Conservation (phyloP, 805 yeast genomes). For the Monosporozyma aquatica region DNA sequence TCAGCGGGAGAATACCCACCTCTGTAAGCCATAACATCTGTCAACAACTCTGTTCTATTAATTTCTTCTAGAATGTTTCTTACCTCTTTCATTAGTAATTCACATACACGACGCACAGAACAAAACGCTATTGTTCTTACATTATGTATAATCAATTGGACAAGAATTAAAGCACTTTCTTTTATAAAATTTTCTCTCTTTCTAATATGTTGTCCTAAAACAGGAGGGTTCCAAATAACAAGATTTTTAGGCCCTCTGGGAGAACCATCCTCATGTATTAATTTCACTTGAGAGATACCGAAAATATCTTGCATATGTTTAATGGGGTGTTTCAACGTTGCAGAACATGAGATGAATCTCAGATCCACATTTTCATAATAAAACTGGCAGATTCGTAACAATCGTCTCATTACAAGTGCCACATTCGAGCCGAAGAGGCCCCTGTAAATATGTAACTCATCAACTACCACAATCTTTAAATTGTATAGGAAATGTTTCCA, state of each 20-base stretch:
- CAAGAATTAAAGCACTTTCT: slow-evolving; percentile 68
- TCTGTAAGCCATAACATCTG: slow-evolving; percentile 83
- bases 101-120: slow-evolving; percentile 78
- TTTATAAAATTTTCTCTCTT: slow-evolving; percentile 63
- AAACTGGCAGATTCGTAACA: slow-evolving; percentile 45
- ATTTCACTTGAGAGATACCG: slow-evolving; percentile 51
- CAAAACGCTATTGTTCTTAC: slow-evolving; percentile 86
- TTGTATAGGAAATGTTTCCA: slow-evolving; percentile 66
- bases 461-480: slow-evolving; percentile 67
- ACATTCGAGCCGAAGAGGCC: slow-evolving; percentile 94
- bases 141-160: slow-evolving; percentile 51
- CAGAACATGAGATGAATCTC: slow-evolving; percentile 83
- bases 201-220: slow-evolving; percentile 40
- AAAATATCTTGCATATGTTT: slow-evolving; percentile 66
- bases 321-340: slow-evolving; percentile 72
- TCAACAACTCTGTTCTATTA: slow-evolving; percentile 37
- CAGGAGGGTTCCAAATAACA: slow-evolving; percentile 82
- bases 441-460: slow-evolving; percentile 78
- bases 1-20: slow-evolving; percentile 90
- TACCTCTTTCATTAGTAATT: slow-evolving; percentile 76
- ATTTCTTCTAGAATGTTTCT: slow-evolving; percentile 42
- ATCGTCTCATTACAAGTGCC: slow-evolving; percentile 70
- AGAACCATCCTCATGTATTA: slow-evolving; percentile 75
- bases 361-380: slow-evolving; percentile 37
- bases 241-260: slow-evolving; percentile 72